phyloP scores from a whole-genome alignment of 208 protist genomes.

The Wallacemonas rigidus region DNA sequence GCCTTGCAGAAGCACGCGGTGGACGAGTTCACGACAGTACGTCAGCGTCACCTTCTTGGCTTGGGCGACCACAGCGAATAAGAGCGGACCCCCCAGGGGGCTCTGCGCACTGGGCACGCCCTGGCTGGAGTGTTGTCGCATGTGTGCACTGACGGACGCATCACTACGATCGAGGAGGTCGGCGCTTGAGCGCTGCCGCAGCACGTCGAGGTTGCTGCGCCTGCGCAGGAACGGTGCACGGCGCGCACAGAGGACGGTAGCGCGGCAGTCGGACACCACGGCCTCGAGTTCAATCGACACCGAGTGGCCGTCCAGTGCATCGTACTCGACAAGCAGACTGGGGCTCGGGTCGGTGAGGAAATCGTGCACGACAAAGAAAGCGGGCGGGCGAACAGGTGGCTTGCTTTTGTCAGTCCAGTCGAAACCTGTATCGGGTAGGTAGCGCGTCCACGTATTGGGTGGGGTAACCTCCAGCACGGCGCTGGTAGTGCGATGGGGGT shows the following conservation, averaged over 20 bases:
- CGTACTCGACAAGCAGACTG: conserved; percentile 51
- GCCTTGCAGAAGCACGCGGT: conserved; percentile 34
- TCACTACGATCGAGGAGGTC: conserved; percentile 4
- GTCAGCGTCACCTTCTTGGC: conserved; percentile 48
- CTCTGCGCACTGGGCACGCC: background rate
- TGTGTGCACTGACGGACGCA: too few species aligned
- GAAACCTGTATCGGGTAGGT: conserved; percentile 11
- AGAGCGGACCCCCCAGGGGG: background rate
- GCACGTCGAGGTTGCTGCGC: background rate
- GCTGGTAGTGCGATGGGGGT: conserved; percentile 32
- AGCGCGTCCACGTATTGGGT: conserved; percentile 5
- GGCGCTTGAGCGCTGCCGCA: background rate
- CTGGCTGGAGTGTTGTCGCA: too few species aligned
- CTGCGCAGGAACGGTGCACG: background rate
- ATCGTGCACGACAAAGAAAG: conserved; percentile 50
- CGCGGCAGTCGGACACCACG: conserved; percentile 64
- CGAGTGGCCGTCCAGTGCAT: conserved; percentile 24
- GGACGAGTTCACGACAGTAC: conserved; percentile 48
- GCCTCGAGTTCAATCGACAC: conserved; percentile 40
- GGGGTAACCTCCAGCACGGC: conserved; percentile 39
- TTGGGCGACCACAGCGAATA: conserved; percentile 43
- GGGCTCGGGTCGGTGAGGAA: conserved; percentile 54
- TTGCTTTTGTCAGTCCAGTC: background rate
- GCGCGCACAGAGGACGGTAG: conserved; percentile 34
- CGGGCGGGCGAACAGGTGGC: background rate